phyloP scores from a whole-genome alignment of 106 monocot genomes.

The Xerophyta viscosa region DNA sequence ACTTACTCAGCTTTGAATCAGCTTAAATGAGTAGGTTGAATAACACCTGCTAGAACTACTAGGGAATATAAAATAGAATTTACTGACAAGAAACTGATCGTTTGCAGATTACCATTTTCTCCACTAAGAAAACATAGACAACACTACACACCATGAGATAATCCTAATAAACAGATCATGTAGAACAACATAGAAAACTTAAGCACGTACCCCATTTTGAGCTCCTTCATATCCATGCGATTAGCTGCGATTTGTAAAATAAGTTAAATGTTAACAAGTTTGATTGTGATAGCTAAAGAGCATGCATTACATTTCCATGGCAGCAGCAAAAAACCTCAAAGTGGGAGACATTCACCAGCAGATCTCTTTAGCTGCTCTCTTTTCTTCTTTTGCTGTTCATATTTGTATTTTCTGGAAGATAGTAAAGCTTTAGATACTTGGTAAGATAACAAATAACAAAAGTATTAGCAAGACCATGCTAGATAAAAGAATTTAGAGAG shows the following conservation, averaged over 20 bases:
- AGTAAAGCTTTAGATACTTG: slow-evolving; percentile 4
- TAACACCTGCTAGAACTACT: too few species aligned
- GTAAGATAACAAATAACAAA: neutral
- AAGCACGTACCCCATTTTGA: slow-evolving; percentile 80
- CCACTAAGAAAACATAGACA: too few species aligned
- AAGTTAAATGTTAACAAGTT: too few species aligned
- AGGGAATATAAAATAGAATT: too few species aligned
- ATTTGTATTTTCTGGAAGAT: slow-evolving; percentile 74
- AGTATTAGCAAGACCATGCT: neutral
- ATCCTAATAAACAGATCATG: too few species aligned
- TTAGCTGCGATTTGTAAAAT: slow-evolving; percentile 44
- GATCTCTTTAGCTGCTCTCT: slow-evolving; percentile 79
- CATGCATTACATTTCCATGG: neutral
- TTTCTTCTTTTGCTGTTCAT: slow-evolving; percentile 89
- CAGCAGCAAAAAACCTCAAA: slow-evolving; percentile 14
- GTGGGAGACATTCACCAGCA: slow-evolving; percentile 56
- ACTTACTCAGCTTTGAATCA: too few species aligned
- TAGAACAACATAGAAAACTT: too few species aligned
- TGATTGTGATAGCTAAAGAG: neutral
- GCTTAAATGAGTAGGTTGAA: too few species aligned
- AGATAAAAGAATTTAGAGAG: neutral
- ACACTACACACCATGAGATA: too few species aligned
- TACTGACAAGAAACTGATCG: too few species aligned
- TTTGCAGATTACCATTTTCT: too few species aligned
- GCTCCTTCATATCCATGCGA: slow-evolving; percentile 82